phyloP scores from a whole-genome alignment of 257 asterid species.

The Rauvolfia tetraphylla region DNA sequence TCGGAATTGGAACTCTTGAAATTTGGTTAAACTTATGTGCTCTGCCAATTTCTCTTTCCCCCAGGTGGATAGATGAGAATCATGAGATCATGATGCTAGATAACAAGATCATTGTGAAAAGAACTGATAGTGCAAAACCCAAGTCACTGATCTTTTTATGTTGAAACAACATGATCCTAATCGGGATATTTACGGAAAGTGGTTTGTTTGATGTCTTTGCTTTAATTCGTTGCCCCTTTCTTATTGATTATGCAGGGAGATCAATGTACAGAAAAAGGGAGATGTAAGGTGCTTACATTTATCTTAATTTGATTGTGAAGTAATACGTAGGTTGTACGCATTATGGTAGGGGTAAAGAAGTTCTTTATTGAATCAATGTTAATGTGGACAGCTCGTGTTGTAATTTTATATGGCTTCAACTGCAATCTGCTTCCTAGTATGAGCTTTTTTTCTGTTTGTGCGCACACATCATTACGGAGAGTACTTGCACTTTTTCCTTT shows the following conservation, averaged over 20 bases:
- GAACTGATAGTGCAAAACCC: neutral
- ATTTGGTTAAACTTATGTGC: neutral
- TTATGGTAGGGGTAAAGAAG: conserved; percentile 59
- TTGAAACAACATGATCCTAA: neutral
- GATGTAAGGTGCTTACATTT: neutral
- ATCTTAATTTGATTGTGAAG: neutral
- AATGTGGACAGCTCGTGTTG: conserved; percentile 65
- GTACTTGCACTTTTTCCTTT: neutral
- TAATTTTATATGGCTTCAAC: conserved; percentile 56
- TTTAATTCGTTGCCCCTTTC: neutral
- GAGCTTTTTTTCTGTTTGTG: conserved; percentile 5
- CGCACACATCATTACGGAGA: neutral
- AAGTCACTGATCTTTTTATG: neutral
- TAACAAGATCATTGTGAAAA: neutral
- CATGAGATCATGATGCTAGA: neutral
- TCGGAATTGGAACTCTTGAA: neutral
- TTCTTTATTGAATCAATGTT: conserved; percentile 52
- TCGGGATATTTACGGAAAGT: neutral
- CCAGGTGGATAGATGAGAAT: neutral
- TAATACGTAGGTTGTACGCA: conserved; percentile 11
- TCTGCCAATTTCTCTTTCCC: neutral
- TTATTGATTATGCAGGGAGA: neutral
- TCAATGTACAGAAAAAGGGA: neutral
- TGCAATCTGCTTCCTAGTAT: conserved; percentile 60
- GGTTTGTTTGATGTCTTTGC: neutral